A percentile compares a stretch with the other conserved stretches of the same genome.
Evolutionary conservation across 306 rosid genomes (phyloP).

Genomic region (Pyrus pyrifolia): DNA sequence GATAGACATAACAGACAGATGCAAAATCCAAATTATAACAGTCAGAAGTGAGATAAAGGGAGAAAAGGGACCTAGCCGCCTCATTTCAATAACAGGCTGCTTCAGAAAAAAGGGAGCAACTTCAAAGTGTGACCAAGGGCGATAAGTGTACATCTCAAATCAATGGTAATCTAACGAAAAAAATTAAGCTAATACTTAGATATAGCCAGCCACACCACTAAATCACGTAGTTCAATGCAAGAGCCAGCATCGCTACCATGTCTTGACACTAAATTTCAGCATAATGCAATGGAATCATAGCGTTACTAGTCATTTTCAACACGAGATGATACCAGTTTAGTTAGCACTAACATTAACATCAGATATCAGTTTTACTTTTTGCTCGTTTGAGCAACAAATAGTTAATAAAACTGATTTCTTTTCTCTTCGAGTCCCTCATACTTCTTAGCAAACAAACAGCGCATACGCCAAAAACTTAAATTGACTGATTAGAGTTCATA

Average conservation of each 20-base stretch:
- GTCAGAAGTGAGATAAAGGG: neutral
- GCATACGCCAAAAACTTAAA: constrained; percentile 24
- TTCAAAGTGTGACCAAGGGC: neutral
- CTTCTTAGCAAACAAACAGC: neutral
- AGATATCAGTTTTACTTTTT: neutral
- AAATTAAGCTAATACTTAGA: neutral
- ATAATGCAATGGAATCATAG: neutral
- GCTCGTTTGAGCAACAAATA: neutral
- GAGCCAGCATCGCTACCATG: neutral
- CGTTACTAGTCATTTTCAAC: neutral
- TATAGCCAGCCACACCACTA: neutral
- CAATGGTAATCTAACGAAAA: neutral
- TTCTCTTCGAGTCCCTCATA: neutral
- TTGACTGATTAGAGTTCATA: constrained; percentile 31
- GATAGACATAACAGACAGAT: neutral
- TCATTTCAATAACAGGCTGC: neutral
- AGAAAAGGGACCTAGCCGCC: neutral
- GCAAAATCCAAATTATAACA: neutral
- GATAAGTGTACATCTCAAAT: neutral
- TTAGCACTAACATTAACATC: neutral
- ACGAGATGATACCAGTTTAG: neutral
- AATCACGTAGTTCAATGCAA: too few relatives aligned
- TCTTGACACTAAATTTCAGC: neutral
- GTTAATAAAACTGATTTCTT: neutral
- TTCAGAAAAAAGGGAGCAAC: neutral